Evolutionary conservation across 106 monocot species (phyloP).

Genomic region (Ottelia alismoides): DNA sequence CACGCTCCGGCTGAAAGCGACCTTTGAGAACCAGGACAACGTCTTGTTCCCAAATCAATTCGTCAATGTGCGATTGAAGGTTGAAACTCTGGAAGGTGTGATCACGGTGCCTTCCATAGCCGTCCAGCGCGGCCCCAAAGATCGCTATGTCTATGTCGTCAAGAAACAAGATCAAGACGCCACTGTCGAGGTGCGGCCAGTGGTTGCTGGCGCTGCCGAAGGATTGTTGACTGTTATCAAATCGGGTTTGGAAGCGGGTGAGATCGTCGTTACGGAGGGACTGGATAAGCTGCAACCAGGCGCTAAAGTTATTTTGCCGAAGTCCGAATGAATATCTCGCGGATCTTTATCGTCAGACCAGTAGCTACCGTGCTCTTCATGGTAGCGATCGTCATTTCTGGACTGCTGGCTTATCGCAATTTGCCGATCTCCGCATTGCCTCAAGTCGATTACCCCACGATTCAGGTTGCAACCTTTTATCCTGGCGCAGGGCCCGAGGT

Average conservation of each 20-base stretch:
- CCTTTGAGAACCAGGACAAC: not conserved
- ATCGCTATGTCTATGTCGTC: not conserved
- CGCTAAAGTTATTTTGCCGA: not conserved
- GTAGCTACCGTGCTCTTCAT: not conserved
- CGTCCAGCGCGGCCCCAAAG: not conserved
- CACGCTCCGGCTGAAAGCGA: not conserved
- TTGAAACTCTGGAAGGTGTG: not conserved
- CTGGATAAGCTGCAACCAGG: not conserved
- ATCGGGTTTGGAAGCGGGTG: not conserved
- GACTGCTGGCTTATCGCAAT: no score
- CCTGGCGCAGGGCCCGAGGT: no score
- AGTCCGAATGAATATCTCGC: not conserved
- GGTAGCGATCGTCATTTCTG: no score
- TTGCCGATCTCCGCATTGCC: no score
- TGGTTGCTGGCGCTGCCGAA: not conserved
- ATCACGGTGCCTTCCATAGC: not conserved
- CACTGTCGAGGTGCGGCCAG: not conserved
- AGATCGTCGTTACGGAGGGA: not conserved
- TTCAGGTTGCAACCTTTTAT: no score
- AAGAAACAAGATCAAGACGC: not conserved
- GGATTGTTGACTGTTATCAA: not conserved
- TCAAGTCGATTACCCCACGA: no score
- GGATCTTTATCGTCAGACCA: not conserved
- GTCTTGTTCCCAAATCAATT: not conserved
- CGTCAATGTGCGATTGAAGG: not conserved